Evolutionary conservation across 2,329 filamentous ascomycete species (phyloP), one percentile per base, ranked within the genome.

Genomic region (Pseudogymnoascus pannorum): DNA sequence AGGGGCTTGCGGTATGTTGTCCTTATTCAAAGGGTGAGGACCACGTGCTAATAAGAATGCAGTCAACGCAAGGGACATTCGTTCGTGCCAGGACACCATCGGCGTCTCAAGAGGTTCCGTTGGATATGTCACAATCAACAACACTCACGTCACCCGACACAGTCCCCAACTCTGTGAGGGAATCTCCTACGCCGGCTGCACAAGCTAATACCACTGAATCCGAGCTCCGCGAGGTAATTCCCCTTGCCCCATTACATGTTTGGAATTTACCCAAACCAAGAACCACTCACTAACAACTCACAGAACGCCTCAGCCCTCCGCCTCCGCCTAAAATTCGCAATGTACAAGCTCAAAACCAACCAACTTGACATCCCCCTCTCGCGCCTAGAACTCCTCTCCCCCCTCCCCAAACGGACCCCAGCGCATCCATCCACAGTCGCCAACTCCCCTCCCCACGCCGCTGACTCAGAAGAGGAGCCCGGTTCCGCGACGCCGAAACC

Each of bases 301-400:
- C 72, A 88, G 81, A 81, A 83, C 74, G 86, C 85, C 18, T 82
- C 88, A 69, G 82, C 85, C 57, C 77, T 92, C 48, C 81, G 81
- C 59, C 79, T 90, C 8, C 82, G 88, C n/a, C 81, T 92, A 14
- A 79, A 82, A 26, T 81, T 91, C 18, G 89, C 87, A 12, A 82
- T 82, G 69, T 92, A 91, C 78, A 92, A 92, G 74, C 78, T 92
- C 66, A 81, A 81, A 62, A 92, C 88, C 1, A 85, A 88, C 63
- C 89, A 92, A 73, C 81, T 85, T 60, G 76, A 82, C 62, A 79
- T 89, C 26, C 86, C 87, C 1, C 79, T 90, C 64, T 78, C 85
- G 61, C 75, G 82, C 51, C 77, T 91, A 18, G 76, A 85, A 68
- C 70, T 76, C 57, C 72, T 62, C 51, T 62, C 64, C 64, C 61